Conservation (phyloP, 805 yeast genomes). For the Candida takata region DNA sequence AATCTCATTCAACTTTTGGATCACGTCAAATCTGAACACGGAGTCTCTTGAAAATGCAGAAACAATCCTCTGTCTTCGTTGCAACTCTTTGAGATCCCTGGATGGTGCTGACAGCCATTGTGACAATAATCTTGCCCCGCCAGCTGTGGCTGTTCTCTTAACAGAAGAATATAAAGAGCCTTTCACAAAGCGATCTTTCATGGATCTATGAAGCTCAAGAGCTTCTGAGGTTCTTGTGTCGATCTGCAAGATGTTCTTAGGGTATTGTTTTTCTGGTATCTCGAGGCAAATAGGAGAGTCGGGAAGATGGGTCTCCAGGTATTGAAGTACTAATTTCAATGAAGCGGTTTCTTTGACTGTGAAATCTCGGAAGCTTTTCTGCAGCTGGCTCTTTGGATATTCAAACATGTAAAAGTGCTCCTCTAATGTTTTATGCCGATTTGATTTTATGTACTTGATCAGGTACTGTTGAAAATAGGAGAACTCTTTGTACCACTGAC, state of each 20-base stretch:
- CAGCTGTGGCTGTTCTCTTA: constrained; percentile 66
- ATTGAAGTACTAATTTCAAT: constrained; percentile 55
- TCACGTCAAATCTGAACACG: constrained; percentile 25
- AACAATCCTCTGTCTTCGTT: constrained; percentile 48
- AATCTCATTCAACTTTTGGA: constrained; percentile 34
- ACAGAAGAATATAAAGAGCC: constrained; percentile 72
- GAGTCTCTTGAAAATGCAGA: constrained; percentile 31
- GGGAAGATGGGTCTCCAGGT: constrained; percentile 69
- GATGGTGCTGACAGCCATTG: constrained; percentile 84
- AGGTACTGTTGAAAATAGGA: constrained; percentile 56
- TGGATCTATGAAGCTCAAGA: constrained; percentile 59
- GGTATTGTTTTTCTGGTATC: constrained; percentile 53
- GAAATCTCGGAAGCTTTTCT: constrained; percentile 26
- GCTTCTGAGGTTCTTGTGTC: constrained; percentile 77
- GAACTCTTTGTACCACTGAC: constrained; percentile 50
- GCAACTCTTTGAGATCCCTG: constrained; percentile 48
- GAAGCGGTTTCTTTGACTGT: constrained; percentile 49
- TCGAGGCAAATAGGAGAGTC: constrained; percentile 55
- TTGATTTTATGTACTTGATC: constrained; percentile 42
- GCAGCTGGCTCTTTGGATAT: constrained; percentile 21
- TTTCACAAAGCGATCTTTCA: constrained; percentile 45
- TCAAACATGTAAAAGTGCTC: constrained; percentile 36
- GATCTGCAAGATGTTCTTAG: constrained; percentile 56
- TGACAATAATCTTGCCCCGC: constrained; percentile 74
- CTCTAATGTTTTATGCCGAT: constrained; percentile 30